Evolutionary conservation across 768 basidiomycete genomes (phyloP), one percentile per base, ranked within the genome.

Genomic region (Russula sp.): DNA sequence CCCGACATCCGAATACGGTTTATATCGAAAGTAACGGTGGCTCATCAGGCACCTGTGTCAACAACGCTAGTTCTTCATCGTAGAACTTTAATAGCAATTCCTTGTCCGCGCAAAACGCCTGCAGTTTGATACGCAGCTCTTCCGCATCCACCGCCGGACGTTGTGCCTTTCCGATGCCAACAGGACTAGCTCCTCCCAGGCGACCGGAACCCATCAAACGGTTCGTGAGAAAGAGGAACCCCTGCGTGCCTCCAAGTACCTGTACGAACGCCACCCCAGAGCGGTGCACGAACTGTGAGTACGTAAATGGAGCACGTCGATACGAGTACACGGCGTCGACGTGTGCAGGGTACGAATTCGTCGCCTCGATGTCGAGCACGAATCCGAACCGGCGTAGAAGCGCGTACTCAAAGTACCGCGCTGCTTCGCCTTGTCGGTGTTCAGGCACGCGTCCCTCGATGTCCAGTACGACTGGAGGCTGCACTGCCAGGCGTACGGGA

Each of bases 281-380:
- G 55, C 87, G 85, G 71, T 97, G 96, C 34, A 97, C 89, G 73
- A 92, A 98, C 72, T 98, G 96, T 22, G 93, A 90, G 75, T 93
- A 84, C 67, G 82, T 80, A 78, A 86, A 91, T 5, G 86, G 80
- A 48, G 84, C 77, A 44, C 89, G 86, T 16, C 95, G 88, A 72
- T 98, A 98, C 10, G 90, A 90, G 76, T 98, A 98, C 26, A 88
- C 79, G 22, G 93, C 90, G 67, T 94, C 89, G 63, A 97, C 81
- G 48, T 85, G 83, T 52, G 88, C 87, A 14, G 92, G 87, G 71
- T 95, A 95, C 66, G 89, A 77, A 22, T 80, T 79, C 10, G 80
- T 81, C 0, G 90, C 90, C 75, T 95, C 94, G 36, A 94, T 83
- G 64, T 92, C 90, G 60, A 92, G 75, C 60, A 95, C 86, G 74